A percentile compares a stretch with the other conserved stretches of the same genome.
Evolutionary conservation across 129 eudicot species (phyloP).

Genomic region (Helianthus tuberosus): DNA sequence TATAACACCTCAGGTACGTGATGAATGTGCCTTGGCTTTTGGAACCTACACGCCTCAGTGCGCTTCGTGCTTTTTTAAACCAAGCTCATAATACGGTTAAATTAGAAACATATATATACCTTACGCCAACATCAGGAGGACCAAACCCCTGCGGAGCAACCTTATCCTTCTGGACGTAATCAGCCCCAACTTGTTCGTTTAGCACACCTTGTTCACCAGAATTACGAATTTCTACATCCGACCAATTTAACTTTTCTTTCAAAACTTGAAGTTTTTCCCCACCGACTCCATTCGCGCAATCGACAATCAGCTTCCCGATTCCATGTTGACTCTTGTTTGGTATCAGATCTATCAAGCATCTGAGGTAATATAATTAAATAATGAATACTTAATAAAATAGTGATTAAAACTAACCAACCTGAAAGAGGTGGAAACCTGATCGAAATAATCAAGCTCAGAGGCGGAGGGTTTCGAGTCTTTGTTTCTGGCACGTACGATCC

Average conservation of each 20-base stretch:
- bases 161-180: constrained; percentile 95
- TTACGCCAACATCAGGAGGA: constrained; percentile 65
- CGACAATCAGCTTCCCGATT: constrained; percentile 68
- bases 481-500: constrained; percentile 93
- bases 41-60: too few relatives aligned
- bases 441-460: constrained; percentile 57
- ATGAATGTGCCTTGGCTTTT: neutral
- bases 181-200: constrained; percentile 97
- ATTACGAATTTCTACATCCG: constrained; percentile 68
- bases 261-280: constrained; percentile 77
- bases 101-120: constrained; percentile 34
- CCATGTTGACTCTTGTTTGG: constrained; percentile 45
- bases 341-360: constrained; percentile 75
- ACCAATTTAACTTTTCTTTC: constrained; percentile 47
- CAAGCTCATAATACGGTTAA: neutral
- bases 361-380: constrained; percentile 31
- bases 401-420: constrained; percentile 43
- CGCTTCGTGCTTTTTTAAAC: neutral
- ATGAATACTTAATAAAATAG: neutral
- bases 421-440: constrained; percentile 64
- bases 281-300: constrained; percentile 95
- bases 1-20: too few relatives aligned
- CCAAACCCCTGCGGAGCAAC: constrained; percentile 74
- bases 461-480: constrained; percentile 62
- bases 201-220: constrained; percentile 65